phyloP scores from a whole-genome alignment of 2,329 filamentous ascomycete genomes.

The Penicillium hesseltinei region DNA sequence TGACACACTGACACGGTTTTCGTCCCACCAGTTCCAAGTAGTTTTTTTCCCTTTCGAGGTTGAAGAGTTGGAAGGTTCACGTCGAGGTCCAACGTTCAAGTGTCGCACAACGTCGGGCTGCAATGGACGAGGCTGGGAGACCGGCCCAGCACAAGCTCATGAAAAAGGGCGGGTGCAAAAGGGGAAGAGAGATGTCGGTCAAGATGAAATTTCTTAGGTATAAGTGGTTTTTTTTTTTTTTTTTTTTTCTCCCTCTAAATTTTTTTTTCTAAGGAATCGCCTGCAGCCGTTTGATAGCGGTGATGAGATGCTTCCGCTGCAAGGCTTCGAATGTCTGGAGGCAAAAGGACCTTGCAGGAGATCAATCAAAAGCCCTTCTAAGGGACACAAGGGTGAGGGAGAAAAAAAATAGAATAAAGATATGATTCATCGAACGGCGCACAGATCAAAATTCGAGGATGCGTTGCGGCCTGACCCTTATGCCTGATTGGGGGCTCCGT shows the following conservation, averaged over 20 bases:
- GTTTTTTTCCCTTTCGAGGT: not conserved
- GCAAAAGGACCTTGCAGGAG: slow-evolving; percentile 27
- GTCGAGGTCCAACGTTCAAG: slow-evolving; percentile 12
- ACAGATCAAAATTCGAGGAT: slow-evolving; percentile 23
- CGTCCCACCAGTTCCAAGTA: slow-evolving; percentile 1
- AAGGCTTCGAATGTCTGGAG: slow-evolving; percentile 24
- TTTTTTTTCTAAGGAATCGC: slow-evolving; percentile 7
- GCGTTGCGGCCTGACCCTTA: slow-evolving; percentile 28
- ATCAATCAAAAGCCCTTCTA: slow-evolving; percentile 17
- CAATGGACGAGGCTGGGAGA: slow-evolving; percentile 26
- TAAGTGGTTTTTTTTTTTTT: slow-evolving; percentile 4
- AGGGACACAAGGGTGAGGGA: slow-evolving; percentile 9
- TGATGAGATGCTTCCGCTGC: slow-evolving; percentile 23
- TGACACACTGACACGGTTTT: not conserved
- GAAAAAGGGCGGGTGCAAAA: slow-evolving; percentile 11
- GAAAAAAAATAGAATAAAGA: slow-evolving; percentile 5
- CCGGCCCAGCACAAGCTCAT: slow-evolving; percentile 21
- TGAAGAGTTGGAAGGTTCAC: not conserved
- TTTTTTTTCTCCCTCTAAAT: not conserved
- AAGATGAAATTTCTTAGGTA: slow-evolving; percentile 18
- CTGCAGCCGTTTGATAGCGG: slow-evolving; percentile 14
- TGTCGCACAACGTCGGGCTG: slow-evolving; percentile 27
- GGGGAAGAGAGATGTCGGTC: slow-evolving; percentile 17
- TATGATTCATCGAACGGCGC: slow-evolving; percentile 16
- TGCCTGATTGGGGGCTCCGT: slow-evolving; percentile 24